Percentiles rank a stretch among this genome's conserved stretches.
These are phyloP conservation scores for Triglochin maritima DNA, from an alignment of 106 monocot species.

Conservation along the genomic window DNA sequence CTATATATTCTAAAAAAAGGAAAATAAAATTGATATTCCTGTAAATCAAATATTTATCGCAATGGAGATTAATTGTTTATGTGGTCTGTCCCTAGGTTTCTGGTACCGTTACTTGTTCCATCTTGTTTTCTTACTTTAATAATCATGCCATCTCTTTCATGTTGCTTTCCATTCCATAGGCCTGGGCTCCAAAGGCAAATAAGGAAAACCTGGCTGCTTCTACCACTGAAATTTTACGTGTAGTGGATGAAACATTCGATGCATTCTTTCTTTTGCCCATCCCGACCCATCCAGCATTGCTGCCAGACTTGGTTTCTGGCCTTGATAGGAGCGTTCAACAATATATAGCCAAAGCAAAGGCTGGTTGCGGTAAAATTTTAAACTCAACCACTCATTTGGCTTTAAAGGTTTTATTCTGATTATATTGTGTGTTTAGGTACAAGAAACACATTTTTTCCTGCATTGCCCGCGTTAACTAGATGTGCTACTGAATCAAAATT, in stretches of 20 bases:
- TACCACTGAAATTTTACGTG: constrained; percentile 48
- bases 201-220: constrained; percentile 76
- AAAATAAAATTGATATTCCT: no score
- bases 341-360: constrained; percentile 57
- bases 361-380: constrained; percentile 68
- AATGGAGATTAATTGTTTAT: no score
- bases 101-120: no score
- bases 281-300: constrained; percentile 59
- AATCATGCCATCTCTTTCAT: no score
- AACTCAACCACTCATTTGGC: neutral
- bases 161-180: constrained; percentile 17
- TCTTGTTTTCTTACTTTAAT: no score
- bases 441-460: constrained; percentile 55
- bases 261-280: constrained; percentile 86
- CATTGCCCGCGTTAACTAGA: constrained; percentile 70
- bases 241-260: constrained; percentile 75
- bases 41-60: no score
- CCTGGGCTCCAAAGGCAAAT: constrained; percentile 75
- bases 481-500: constrained; percentile 27
- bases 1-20: no score
- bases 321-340: constrained; percentile 70
- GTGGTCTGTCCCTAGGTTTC: no score
- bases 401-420: neutral
- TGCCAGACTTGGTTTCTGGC: constrained; percentile 66
- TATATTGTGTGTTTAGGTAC: constrained; percentile 39